Evolutionary conservation across 768 basidiomycete genomes (phyloP), one percentile per base, ranked within the genome.

Genomic region (Coprinopsis cinerea): DNA sequence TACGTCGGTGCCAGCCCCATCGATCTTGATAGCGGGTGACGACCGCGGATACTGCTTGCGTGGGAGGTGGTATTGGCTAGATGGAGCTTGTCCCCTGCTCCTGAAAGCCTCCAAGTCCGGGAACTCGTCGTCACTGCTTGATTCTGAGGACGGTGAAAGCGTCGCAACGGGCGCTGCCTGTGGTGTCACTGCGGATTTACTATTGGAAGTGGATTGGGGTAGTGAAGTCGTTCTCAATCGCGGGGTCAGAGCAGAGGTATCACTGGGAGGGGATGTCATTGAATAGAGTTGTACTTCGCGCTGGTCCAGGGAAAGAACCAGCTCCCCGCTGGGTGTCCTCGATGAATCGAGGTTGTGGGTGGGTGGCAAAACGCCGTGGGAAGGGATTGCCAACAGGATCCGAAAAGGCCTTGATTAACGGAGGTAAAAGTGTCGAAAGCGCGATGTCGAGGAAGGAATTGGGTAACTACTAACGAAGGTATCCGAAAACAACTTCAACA

Each of bases 1-100:
- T 13, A 25, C 17, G 18, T 48, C 42, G 35, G 49, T 20, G 7
- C 15, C 25, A 26, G 9, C 43, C 20, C 43, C 30, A 24, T 51
- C 43, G 22, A 51, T 37, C n/a, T 32, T 45, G 28, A 51, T 51
- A 10, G 43, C 20, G 30, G 49, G 49, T 18, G 42, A 44, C 2
- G 43, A 44, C 18, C 20, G 22, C 11, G 26, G 17, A n/a, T n/a
- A n/a, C n/a, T n/a, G n/a, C n/a, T n/a, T n/a, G n/a, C n/a, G n/a
- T n/a, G n/a, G n/a, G n/a, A n/a, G n/a, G n/a, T n/a, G n/a, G n/a
- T n/a, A n/a, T n/a, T n/a, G n/a, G n/a, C n/a, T n/a, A 17, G 48
- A 49, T 10, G 48, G 30, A 15, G 18, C n/a, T 25, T 49, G 48
- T 42, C 48, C 48, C 11, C 48, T 28, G 11, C 28, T 2, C 15